Conservation (phyloP, 495 filamentous ascomycete genomes). For the Bacidia rubella region DNA sequence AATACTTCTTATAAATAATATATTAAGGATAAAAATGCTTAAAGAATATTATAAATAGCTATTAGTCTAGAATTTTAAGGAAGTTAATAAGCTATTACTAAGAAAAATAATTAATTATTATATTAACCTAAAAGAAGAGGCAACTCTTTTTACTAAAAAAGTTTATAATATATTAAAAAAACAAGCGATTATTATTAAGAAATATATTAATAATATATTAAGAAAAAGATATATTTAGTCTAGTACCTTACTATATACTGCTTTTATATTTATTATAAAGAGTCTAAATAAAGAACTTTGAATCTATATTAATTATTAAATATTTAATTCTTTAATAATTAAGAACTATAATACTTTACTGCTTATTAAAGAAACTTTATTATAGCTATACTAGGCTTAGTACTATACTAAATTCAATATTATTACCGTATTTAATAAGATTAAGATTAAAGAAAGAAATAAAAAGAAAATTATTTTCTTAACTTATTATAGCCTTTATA, state of each 20-base stretch:
- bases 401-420: neutral
- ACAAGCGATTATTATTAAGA: neutral
- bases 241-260: neutral
- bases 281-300: neutral
- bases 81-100: neutral
- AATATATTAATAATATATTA: neutral
- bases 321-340: neutral
- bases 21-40: neutral
- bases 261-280: neutral
- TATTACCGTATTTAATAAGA: no score
- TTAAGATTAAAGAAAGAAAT: neutral
- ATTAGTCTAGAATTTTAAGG: neutral
- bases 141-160: neutral
- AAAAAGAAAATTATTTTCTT: neutral
- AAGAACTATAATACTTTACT: neutral
- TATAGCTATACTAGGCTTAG: neutral
- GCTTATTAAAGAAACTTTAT: neutral
- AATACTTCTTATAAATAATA: neutral
- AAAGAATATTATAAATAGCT: neutral
- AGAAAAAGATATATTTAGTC: neutral
- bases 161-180: neutral
- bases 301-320: neutral
- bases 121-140: neutral
- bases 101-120: neutral
- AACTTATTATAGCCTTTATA: neutral